Conservation (phyloP, 306 rosid species). For the Cicer chorassanicum region DNA sequence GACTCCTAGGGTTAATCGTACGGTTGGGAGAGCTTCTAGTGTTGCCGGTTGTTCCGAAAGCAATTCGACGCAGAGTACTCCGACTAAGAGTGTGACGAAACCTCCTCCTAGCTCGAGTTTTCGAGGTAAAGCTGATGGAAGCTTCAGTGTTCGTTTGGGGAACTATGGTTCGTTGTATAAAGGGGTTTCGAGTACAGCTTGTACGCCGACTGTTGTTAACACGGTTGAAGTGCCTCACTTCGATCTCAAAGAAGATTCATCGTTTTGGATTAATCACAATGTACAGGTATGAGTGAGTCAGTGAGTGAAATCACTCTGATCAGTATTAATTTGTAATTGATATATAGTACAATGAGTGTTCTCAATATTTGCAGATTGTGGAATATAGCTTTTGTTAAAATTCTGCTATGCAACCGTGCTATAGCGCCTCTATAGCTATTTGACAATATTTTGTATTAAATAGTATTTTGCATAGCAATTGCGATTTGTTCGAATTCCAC, state of each 20-base stretch:
- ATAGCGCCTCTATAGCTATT: no score
- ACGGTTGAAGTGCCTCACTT: conserved; percentile 95
- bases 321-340: background rate
- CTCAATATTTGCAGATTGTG: no score
- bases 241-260: conserved; percentile 90
- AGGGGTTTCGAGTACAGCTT: conserved; percentile 65
- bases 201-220: conserved; percentile 63
- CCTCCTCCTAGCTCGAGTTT: conserved; percentile 66
- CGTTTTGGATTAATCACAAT: conserved; percentile 95
- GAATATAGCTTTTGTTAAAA: no score
- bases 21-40: conserved; percentile 51
- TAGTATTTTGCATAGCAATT: no score
- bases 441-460: no score
- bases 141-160: conserved; percentile 58
- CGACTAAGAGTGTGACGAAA: conserved; percentile 78
- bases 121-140: conserved; percentile 77
- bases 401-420: no score
- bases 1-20: conserved; percentile 68
- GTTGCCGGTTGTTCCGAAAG: conserved; percentile 58
- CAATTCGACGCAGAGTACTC: conserved; percentile 83
- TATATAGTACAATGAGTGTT: background rate
- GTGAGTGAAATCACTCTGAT: background rate
- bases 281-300: conserved; percentile 81
- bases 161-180: conserved; percentile 71
- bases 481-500: no score